Evolutionary conservation across 169 alveolate species (phyloP), one percentile per base, ranked within the genome.

Genomic region (Cytauxzoon felis): DNA sequence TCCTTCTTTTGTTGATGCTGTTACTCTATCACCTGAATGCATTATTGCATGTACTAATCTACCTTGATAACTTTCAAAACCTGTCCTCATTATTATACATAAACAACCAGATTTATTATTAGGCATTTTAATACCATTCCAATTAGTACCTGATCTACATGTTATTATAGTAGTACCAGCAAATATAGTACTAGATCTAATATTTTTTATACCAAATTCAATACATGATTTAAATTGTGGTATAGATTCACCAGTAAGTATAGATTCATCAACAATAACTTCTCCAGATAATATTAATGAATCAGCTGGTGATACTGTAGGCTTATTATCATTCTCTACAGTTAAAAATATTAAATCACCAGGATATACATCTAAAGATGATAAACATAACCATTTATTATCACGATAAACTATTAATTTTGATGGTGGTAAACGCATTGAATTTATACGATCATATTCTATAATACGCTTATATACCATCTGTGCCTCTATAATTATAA

Each of bases 11-110:
- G 93, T 89, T 23, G 93, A 92, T 8, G 93, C 90, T 59, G 93
- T 87, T 0, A 91, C 93, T 67, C 93, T 91, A 59, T 94, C 98
- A 34, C 92, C 88, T 13, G 97, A 88, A 70, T 90, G 93, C 30
- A 96, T 79, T n/a, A 96, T 93, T n/a, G 98, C 95, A 64, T 97
- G 78, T 53, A 97, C 94, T 58, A 97, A 72, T 71, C 97, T 94
- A 9, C 99, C 99, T 87, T 96, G 97, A 36, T 91, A 82, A 21
- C 97, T 92, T 21, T 90, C 91, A 79, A 93, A 93, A 23, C 96
- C 97, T 43, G 86, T 78, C 40, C 76, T 83, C 29, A 67, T 43
- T 0, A 82, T 86, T 51, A 79, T 41, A 18, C 88, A 90, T 49
- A 83, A 51, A 62, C 89, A 82, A 32, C 88, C 91, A 13, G 13